Evolutionary conservation across 768 basidiomycete genomes (phyloP).

Genomic region (Boletus subparvulus): DNA sequence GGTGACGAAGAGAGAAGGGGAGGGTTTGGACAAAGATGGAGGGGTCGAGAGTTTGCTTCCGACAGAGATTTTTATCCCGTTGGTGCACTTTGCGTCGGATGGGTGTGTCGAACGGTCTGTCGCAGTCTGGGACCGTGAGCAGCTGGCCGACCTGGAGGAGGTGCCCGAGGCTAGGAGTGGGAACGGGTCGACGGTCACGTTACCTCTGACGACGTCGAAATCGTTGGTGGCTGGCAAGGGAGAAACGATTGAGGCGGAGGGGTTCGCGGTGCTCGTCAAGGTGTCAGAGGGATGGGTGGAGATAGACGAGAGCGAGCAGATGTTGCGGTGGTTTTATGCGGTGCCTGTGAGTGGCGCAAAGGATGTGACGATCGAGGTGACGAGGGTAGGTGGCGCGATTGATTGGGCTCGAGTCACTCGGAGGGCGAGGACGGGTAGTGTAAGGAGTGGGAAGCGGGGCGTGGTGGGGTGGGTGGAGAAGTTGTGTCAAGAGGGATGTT

Average conservation of each 20-base stretch:
- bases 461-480: constrained; percentile 7
- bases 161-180: not conserved
- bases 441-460: not conserved
- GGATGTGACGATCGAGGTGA: constrained; percentile 42
- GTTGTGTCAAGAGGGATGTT: constrained; percentile 21
- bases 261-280: constrained; percentile 43
- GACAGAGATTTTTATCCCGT: constrained; percentile 91
- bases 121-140: not conserved
- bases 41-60: constrained; percentile 39
- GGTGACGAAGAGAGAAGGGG: not conserved
- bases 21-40: constrained; percentile 11
- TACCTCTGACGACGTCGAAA: constrained; percentile 4
- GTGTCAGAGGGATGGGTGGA: constrained; percentile 49
- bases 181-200: constrained; percentile 18
- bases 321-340: constrained; percentile 50
- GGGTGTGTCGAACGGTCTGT: constrained; percentile 25
- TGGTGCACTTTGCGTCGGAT: constrained; percentile 79
- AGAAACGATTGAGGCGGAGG: constrained; percentile 15
- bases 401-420: constrained; percentile 12
- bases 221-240: not conserved
- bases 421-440: not conserved
- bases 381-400: constrained; percentile 42
- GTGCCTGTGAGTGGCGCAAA: constrained; percentile 29
- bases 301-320: constrained; percentile 49
- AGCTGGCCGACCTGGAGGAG: not conserved